phyloP scores from a whole-genome alignment of 257 asterid genomes.

The Przewalskia tangutica region DNA sequence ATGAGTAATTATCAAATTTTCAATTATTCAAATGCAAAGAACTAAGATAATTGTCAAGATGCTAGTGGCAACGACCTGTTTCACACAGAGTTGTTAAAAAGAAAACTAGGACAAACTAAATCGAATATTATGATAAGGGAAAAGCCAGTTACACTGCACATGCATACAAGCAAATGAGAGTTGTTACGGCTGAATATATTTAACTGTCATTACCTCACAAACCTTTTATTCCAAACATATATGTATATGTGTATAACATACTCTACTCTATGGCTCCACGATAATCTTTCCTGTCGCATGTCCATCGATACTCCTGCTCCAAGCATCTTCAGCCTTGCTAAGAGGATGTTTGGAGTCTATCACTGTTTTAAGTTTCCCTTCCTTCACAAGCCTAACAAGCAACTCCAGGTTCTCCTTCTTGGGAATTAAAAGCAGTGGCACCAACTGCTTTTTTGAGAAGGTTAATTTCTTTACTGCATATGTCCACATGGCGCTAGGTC shows the following conservation, averaged over 20 bases:
- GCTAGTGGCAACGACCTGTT: background rate
- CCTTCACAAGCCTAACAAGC: constrained; percentile 45
- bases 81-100: too few species aligned
- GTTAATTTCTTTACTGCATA: constrained; percentile 30
- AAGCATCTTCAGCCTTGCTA: constrained; percentile 47
- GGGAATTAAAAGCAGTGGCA: constrained; percentile 19
- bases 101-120: background rate
- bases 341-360: constrained; percentile 40
- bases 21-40: too few species aligned
- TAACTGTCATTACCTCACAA: background rate
- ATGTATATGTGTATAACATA: background rate
- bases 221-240: background rate
- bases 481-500: constrained; percentile 29
- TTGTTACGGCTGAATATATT: background rate
- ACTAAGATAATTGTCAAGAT: background rate
- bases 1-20: background rate
- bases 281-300: constrained; percentile 70
- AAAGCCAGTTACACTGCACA: background rate
- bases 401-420: constrained; percentile 25
- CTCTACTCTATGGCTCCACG: constrained; percentile 21
- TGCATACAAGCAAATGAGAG: background rate
- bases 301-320: constrained; percentile 50
- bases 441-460: constrained; percentile 38
- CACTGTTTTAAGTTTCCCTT: constrained; percentile 50
- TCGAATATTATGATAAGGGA: background rate